phyloP scores from a whole-genome alignment of 1,284 basidiomycete species.

The Trametes pubescens region DNA sequence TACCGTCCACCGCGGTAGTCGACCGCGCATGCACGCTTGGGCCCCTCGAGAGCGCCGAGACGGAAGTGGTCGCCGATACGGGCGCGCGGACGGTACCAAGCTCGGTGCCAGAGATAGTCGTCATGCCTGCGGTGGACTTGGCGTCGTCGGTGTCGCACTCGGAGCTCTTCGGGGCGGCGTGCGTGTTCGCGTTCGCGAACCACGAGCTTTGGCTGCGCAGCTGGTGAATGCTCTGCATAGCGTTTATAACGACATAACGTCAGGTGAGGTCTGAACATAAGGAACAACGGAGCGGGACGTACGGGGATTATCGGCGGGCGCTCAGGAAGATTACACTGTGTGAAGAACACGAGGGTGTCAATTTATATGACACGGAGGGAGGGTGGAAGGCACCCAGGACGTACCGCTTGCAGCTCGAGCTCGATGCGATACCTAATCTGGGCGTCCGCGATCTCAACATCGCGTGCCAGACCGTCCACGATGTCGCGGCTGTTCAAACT shows the following conservation, averaged over 20 bases:
- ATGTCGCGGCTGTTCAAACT: conserved; percentile 24
- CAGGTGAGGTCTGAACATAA: too few species aligned
- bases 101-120: conserved; percentile 1
- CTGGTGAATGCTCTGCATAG: conserved; percentile 21
- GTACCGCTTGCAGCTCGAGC: conserved; percentile 22
- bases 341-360: too few species aligned
- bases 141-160: conserved; percentile 3
- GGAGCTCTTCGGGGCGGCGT: conserved; percentile 6
- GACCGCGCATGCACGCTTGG: conserved; percentile 30
- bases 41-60: conserved; percentile 15
- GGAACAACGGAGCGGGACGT: neutral
- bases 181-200: conserved; percentile 21
- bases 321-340: conserved; percentile 13
- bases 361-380: neutral
- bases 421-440: conserved; percentile 28
- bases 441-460: conserved; percentile 28
- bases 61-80: conserved; percentile 7
- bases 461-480: conserved; percentile 21
- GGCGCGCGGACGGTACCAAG: neutral
- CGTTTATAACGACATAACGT: neutral
- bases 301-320: conserved; percentile 31
- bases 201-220: conserved; percentile 28
- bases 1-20: conserved; percentile 29
- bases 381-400: neutral
- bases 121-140: conserved; percentile 12